A percentile compares a stretch with the other conserved stretches of the same genome.
phyloP scores from a whole-genome alignment of 495 filamentous ascomycete species.

The Trichoderma parareesei region DNA sequence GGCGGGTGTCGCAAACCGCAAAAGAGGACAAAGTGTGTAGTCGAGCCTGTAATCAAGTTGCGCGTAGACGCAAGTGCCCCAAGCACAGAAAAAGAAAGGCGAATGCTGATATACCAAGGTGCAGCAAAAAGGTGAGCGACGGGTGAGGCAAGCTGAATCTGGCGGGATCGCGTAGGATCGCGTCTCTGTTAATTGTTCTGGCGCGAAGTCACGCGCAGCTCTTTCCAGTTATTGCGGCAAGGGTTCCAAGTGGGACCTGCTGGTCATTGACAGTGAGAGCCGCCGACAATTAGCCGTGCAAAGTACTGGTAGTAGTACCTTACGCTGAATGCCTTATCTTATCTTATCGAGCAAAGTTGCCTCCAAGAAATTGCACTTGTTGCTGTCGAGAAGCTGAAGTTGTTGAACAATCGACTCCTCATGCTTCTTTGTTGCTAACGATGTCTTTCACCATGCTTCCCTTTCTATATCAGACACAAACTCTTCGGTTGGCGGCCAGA shows the following conservation, averaged over 20 bases:
- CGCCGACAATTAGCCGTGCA: conserved; percentile 4
- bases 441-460: conserved; percentile 31
- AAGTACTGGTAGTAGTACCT: background rate
- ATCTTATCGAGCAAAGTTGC: too few relatives aligned
- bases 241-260: too few relatives aligned
- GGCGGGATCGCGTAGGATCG: background rate
- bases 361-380: too few relatives aligned
- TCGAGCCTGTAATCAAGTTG: background rate
- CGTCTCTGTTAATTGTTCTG: conserved; percentile 3
- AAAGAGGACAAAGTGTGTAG: background rate
- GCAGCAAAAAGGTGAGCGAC: background rate
- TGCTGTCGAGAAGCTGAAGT: too few relatives aligned
- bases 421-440: background rate
- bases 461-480: conserved; percentile 64
- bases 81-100: background rate
- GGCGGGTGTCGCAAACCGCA: background rate
- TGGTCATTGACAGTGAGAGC: too few relatives aligned
- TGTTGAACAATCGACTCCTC: background rate
- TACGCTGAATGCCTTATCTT: too few relatives aligned
- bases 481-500: conserved; percentile 33
- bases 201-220: conserved; percentile 6
- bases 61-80: background rate
- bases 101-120: background rate
- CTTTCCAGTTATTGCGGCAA: background rate
- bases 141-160: background rate